Evolutionary conservation across 257 asterid genomes (phyloP).

Genomic region (Nemophila menziesii): DNA sequence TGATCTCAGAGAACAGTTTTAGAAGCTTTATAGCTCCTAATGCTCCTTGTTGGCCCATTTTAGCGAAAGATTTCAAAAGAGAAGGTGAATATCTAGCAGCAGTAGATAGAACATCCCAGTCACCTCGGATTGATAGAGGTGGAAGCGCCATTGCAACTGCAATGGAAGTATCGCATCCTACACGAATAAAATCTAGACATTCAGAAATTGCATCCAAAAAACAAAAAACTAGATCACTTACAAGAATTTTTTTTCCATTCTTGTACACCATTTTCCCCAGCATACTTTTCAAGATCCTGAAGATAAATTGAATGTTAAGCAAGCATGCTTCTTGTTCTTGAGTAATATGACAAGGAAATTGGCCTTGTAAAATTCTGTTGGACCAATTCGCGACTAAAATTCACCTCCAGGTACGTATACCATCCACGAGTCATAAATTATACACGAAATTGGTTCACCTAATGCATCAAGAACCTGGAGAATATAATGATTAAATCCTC

Average conservation of each 20-base stretch:
- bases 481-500: not conserved
- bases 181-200: slow-evolving; percentile 7
- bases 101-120: slow-evolving; percentile 77
- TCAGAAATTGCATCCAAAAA: not conserved
- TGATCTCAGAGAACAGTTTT: slow-evolving; percentile 68
- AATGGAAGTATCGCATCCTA: slow-evolving; percentile 80
- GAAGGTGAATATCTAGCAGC: slow-evolving; percentile 84
- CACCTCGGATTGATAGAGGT: slow-evolving; percentile 87
- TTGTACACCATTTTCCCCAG: slow-evolving; percentile 64
- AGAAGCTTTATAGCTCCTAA: slow-evolving; percentile 84
- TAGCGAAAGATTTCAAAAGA: slow-evolving; percentile 72
- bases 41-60: slow-evolving; percentile 94
- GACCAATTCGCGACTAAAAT: slow-evolving; percentile 92
- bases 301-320: slow-evolving; percentile 6
- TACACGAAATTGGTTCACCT: slow-evolving; percentile 70
- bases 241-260: slow-evolving; percentile 98
- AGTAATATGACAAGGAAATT: slow-evolving; percentile 2
- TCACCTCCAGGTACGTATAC: slow-evolving; percentile 93
- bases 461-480: slow-evolving; percentile 88
- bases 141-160: slow-evolving; percentile 97
- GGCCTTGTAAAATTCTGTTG: slow-evolving; percentile 87
- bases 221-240: slow-evolving; percentile 26
- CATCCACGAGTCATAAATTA: slow-evolving; percentile 85
- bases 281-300: slow-evolving; percentile 85
- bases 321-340: slow-evolving; percentile 3